Percentiles rank a stretch among this genome's conserved stretches.
Evolutionary conservation across 2,329 filamentous ascomycete genomes (phyloP).

Genomic region (Botrytis elliptica): DNA sequence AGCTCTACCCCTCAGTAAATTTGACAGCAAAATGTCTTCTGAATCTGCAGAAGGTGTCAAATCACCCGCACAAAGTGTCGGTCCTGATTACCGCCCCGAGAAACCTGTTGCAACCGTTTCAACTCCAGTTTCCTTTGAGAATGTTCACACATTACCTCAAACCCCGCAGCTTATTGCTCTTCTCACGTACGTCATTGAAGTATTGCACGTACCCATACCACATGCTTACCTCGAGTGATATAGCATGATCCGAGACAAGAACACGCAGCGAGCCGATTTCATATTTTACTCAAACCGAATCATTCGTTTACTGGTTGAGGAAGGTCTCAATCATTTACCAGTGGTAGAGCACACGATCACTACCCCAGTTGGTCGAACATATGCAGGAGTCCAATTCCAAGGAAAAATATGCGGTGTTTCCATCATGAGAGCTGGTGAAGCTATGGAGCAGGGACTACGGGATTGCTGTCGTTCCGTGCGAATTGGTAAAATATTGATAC

Average conservation of each 20-base stretch:
- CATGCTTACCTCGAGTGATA: slow-evolving; percentile 24
- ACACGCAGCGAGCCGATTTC: slow-evolving; percentile 90
- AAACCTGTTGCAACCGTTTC: slow-evolving; percentile 90
- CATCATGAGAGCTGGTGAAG: slow-evolving; percentile 97
- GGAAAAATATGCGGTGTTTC: slow-evolving; percentile 98
- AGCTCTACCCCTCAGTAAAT: neutral
- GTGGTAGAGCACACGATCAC: slow-evolving; percentile 86
- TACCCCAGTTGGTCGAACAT: slow-evolving; percentile 84
- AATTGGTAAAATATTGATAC: slow-evolving; percentile 98
- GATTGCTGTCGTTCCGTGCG: slow-evolving; percentile 97
- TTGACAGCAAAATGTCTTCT: slow-evolving; percentile 11
- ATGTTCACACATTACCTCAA: slow-evolving; percentile 86
- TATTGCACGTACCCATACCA: neutral
- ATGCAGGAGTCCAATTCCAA: slow-evolving; percentile 90
- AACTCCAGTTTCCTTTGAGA: slow-evolving; percentile 74
- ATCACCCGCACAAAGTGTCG: slow-evolving; percentile 58
- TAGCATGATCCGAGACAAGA: slow-evolving; percentile 93
- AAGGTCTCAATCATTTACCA: slow-evolving; percentile 94
- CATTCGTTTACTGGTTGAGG: slow-evolving; percentile 92
- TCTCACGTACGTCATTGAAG: slow-evolving; percentile 70
- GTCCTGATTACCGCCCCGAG: slow-evolving; percentile 73
- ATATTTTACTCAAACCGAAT: slow-evolving; percentile 99
- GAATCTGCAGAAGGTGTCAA: slow-evolving; percentile 14
- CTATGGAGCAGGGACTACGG: slow-evolving; percentile 95
- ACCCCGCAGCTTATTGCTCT: slow-evolving; percentile 96